Evolutionary conservation across 2,329 filamentous ascomycete species (phyloP).

Genomic region (Sporothrix inflata): DNA sequence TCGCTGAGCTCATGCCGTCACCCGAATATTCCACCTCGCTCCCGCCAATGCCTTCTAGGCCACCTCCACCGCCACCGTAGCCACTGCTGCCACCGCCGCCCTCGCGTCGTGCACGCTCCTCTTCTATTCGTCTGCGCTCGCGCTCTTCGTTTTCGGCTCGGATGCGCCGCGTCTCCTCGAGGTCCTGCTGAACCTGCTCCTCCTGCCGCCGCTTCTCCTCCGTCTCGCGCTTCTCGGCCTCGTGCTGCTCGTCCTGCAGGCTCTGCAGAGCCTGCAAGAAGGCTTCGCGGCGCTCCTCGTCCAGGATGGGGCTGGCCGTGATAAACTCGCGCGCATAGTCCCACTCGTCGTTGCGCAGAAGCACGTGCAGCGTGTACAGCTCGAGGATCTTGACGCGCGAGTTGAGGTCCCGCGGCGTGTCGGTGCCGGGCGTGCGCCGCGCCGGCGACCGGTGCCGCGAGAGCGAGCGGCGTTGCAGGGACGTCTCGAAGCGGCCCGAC

Average conservation of each 20-base stretch:
- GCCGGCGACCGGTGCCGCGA: conserved; percentile 43
- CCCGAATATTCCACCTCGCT: conserved; percentile 20
- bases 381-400: conserved; percentile 90
- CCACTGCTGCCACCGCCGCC: conserved; percentile 47
- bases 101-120: conserved; percentile 55
- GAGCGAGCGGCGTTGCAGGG: conserved; percentile 41
- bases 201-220: conserved; percentile 62
- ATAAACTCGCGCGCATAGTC: conserved; percentile 94
- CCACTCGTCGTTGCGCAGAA: conserved; percentile 95
- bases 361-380: conserved; percentile 90
- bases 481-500: conserved; percentile 59
- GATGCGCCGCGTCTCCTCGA: conserved; percentile 60
- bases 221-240: conserved; percentile 67
- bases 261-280: conserved; percentile 85
- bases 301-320: conserved; percentile 78
- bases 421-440: conserved; percentile 61
- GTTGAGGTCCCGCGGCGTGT: conserved; percentile 82
- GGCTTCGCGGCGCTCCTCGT: conserved; percentile 87
- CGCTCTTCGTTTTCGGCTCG: conserved; percentile 63
- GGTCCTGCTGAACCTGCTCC: conserved; percentile 58
- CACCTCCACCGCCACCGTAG: background rate
- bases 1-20: conserved; percentile 44
- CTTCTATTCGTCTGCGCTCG: conserved; percentile 56
- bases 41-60: background rate
- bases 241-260: conserved; percentile 80